Evolutionary conservation across 2,329 filamentous ascomycete genomes (phyloP).

Genomic region (Pyrenophora tritici-repentis): DNA sequence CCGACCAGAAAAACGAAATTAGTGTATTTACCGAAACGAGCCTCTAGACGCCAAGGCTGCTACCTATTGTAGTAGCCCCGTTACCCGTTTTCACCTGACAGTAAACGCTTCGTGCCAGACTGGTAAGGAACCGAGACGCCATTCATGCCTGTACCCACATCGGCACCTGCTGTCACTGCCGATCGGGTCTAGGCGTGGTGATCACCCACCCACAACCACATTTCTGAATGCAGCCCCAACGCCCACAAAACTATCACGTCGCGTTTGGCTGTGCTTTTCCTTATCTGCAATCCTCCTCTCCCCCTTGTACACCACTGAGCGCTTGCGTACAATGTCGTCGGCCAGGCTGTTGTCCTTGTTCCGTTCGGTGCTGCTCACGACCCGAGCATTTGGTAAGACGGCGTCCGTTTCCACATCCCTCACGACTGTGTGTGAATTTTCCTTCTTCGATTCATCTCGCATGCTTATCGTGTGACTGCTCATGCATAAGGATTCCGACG

Average conservation of each 20-base stretch:
- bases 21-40: neutral
- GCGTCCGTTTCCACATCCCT: constrained; percentile 6
- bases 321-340: neutral
- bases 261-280: neutral
- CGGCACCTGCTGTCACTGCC: constrained; percentile 1
- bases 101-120: constrained; percentile 1
- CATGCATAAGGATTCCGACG: constrained; percentile 8
- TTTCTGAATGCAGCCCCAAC: constrained; percentile 25
- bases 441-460: constrained; percentile 5
- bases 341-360: neutral
- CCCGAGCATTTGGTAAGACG: constrained; percentile 18
- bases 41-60: neutral
- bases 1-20: neutral
- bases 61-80: neutral
- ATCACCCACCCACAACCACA: constrained; percentile 26
- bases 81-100: constrained; percentile 5
- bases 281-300: neutral
- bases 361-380: constrained; percentile 9
- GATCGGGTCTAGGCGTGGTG: constrained; percentile 1
- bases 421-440: neutral
- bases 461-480: neutral
- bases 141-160: neutral
- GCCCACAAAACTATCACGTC: constrained; percentile 35
- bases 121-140: neutral
- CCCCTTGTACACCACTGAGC: neutral